Percentiles rank a stretch among this genome's conserved stretches.
These are phyloP conservation scores for Orbilia brochopaga DNA, from an alignment of 2,329 filamentous ascomycete species.

Conservation along the genomic window DNA sequence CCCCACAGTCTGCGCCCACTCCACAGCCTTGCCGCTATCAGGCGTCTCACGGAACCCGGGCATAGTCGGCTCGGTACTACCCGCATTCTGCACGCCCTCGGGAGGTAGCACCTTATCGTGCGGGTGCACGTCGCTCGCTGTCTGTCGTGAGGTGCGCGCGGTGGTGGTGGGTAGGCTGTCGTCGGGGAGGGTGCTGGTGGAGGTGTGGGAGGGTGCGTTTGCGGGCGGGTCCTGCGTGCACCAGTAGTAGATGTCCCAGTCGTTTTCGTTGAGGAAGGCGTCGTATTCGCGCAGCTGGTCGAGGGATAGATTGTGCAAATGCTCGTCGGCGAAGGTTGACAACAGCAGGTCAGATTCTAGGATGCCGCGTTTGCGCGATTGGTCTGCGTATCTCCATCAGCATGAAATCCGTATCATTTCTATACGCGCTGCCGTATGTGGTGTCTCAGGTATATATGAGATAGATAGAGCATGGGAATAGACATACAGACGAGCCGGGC, in stretches of 20 bases:
- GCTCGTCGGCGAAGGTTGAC: constrained; percentile 85
- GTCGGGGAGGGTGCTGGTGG: constrained; percentile 55
- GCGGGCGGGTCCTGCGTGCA: constrained; percentile 79
- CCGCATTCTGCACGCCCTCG: constrained; percentile 17
- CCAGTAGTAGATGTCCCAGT: constrained; percentile 99
- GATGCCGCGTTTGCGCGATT: constrained; percentile 93
- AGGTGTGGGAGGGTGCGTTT: constrained; percentile 61
- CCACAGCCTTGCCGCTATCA: constrained; percentile 68
- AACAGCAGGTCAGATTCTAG: constrained; percentile 95
- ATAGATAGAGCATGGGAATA: constrained; percentile 12
- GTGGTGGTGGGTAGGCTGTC: constrained; percentile 53
- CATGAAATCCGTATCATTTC: background rate
- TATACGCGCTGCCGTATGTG: too few relatives aligned
- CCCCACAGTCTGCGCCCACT: constrained; percentile 96
- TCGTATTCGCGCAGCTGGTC: constrained; percentile 84
- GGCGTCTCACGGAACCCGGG: constrained; percentile 59
- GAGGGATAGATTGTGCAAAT: constrained; percentile 75
- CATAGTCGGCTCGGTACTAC: constrained; percentile 42
- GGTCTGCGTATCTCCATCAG: constrained; percentile 68
- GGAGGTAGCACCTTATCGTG: constrained; percentile 34
- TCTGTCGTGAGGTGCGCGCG: constrained; percentile 55
- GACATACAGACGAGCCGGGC: constrained; percentile 60
- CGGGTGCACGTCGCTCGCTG: constrained; percentile 56
- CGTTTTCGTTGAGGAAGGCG: constrained; percentile 94
- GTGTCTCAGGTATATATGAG: background rate